Percentiles rank a stretch among this genome's conserved stretches.
These are phyloP conservation scores for Zygotorulaspora chibaensis DNA, from an alignment of 805 yeast species.

Conservation along the genomic window DNA sequence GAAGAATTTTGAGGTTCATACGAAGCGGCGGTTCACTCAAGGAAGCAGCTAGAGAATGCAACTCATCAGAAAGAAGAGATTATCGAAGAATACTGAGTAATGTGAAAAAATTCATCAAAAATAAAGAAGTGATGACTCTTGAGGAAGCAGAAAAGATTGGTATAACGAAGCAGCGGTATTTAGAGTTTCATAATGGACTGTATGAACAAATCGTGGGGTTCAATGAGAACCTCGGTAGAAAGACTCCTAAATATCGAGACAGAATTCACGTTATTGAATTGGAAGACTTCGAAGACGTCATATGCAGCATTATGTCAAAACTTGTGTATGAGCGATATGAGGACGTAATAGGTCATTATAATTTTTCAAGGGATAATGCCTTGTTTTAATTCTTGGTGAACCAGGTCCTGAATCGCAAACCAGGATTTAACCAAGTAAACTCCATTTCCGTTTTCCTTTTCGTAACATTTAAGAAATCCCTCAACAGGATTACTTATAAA, in stretches of 20 bases:
- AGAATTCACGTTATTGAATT: slow-evolving; percentile 10
- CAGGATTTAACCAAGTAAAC: slow-evolving; percentile 22
- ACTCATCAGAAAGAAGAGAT: slow-evolving; percentile 8
- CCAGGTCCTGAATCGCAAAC: slow-evolving; percentile 10
- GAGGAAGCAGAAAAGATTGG: slow-evolving; percentile 2
- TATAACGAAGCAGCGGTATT: neutral
- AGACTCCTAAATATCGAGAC: neutral
- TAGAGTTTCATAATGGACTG: slow-evolving; percentile 12
- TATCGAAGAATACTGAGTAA: slow-evolving; percentile 13
- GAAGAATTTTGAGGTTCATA: slow-evolving; percentile 5
- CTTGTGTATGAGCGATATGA: slow-evolving; percentile 12
- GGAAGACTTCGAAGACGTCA: slow-evolving; percentile 9
- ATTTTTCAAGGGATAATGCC: neutral
- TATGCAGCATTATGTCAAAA: slow-evolving; percentile 8
- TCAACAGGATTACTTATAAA: slow-evolving; percentile 1
- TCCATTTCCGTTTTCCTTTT: slow-evolving; percentile 11
- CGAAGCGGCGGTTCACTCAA: slow-evolving; percentile 9
- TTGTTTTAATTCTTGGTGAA: neutral
- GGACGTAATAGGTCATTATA: neutral
- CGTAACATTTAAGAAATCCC: slow-evolving; percentile 10
- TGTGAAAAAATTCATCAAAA: slow-evolving; percentile 7
- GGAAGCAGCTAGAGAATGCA: slow-evolving; percentile 8
- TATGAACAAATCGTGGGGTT: slow-evolving; percentile 10
- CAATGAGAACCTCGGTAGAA: slow-evolving; percentile 5
- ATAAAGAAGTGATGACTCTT: slow-evolving; percentile 7